phyloP scores from a whole-genome alignment of 2,329 filamentous ascomycete genomes.

The Tolypocladium ophioglossoides region DNA sequence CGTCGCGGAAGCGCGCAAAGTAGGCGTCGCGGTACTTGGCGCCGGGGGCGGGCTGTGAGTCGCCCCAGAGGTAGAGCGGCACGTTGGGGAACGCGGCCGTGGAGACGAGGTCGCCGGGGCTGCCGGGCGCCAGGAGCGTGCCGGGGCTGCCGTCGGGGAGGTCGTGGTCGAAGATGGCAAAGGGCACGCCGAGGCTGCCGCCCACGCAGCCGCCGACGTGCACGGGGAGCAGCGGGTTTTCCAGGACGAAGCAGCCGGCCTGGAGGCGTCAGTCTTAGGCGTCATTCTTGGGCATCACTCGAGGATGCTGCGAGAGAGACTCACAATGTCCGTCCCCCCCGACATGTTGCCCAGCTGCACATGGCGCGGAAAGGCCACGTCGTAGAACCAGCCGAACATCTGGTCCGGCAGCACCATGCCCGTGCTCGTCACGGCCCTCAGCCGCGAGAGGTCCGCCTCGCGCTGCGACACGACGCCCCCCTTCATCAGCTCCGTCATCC shows the following conservation, averaged over 20 bases:
- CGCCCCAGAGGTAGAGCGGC: slow-evolving; percentile 56
- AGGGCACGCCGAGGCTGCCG: slow-evolving; percentile 35
- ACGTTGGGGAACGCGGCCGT: slow-evolving; percentile 65
- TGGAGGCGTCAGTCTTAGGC: slow-evolving; percentile 7
- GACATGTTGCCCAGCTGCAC: slow-evolving; percentile 65
- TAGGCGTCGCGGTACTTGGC: slow-evolving; percentile 50
- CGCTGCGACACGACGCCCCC: slow-evolving; percentile 50
- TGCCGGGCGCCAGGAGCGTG: slow-evolving; percentile 40
- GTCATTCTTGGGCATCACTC: too few species aligned
- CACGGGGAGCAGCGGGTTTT: slow-evolving; percentile 61
- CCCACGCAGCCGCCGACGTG: slow-evolving; percentile 45
- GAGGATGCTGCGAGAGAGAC: too few species aligned
- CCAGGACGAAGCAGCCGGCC: slow-evolving; percentile 49
- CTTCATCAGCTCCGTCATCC: slow-evolving; percentile 63
- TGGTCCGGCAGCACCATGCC: slow-evolving; percentile 74
- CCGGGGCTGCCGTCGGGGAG: slow-evolving; percentile 34
- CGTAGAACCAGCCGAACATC: slow-evolving; percentile 71
- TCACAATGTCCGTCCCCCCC: slow-evolving; percentile 66
- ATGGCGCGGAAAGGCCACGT: slow-evolving; percentile 54
- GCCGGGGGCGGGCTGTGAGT: slow-evolving; percentile 34
- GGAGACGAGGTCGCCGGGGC: slow-evolving; percentile 65
- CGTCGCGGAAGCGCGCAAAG: slow-evolving; percentile 52
- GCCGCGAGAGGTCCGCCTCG: slow-evolving; percentile 48
- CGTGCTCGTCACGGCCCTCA: slow-evolving; percentile 57
- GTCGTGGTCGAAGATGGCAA: slow-evolving; percentile 54